Conservation (phyloP, 495 filamentous ascomycete genomes). For the Daldinia decipiens region DNA sequence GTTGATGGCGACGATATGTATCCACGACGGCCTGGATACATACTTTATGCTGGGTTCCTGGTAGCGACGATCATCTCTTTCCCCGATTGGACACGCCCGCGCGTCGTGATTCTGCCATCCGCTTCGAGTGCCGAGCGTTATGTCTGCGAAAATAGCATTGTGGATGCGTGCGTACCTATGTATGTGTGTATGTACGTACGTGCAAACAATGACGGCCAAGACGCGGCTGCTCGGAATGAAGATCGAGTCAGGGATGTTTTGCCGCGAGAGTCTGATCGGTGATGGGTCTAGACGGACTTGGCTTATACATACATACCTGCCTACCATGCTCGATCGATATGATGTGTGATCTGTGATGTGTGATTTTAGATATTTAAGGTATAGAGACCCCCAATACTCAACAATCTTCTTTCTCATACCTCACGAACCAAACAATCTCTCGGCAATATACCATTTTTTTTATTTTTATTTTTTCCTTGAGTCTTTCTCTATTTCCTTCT, state of each 20-base stretch:
- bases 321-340: conserved; percentile 4
- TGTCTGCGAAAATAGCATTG: conserved; percentile 32
- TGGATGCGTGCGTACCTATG: conserved; percentile 4
- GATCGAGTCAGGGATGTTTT: conserved; percentile 10
- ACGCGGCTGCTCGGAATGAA: conserved; percentile 6
- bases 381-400: conserved; percentile 8
- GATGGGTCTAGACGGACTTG: conserved; percentile 11
- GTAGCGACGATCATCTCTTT: conserved; percentile 19
- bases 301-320: no score
- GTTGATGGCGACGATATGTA: conserved; percentile 18
- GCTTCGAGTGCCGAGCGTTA: conserved; percentile 22
- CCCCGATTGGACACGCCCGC: conserved; percentile 39
- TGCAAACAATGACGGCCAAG: conserved; percentile 18
- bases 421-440: conserved; percentile 29
- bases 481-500: conserved; percentile 45
- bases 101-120: conserved; percentile 42
- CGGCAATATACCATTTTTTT: conserved; percentile 23
- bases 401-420: conserved; percentile 17
- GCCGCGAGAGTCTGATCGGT: neutral
- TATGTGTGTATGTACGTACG: no score
- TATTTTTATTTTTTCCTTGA: conserved; percentile 41
- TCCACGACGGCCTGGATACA: conserved; percentile 2
- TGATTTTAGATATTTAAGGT: conserved; percentile 26
- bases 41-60: conserved; percentile 8
- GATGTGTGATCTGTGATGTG: neutral